Base-by-base conservation (phyloP, 148 eudicot genomes). In the Hydrangea macrophylla region DNA sequence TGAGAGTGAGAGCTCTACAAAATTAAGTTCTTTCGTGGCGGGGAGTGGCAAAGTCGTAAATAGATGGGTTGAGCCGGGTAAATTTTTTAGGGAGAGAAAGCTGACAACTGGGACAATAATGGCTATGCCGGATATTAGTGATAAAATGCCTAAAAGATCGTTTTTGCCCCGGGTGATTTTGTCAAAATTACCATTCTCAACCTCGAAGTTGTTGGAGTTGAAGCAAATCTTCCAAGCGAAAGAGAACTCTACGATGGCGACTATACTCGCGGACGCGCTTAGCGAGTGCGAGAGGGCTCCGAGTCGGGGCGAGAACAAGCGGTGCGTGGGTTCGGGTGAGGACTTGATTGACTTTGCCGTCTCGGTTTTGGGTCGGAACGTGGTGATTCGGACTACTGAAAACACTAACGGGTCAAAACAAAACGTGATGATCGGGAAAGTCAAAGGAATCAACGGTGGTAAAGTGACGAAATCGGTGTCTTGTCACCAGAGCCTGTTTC, bases 91-190 rank as follows among this genome's bases (percentile, higher is more conserved):
- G 23, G 87, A 83, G 69, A 39, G n/a, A 3, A 73, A 63, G 65
- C 35, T 83, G 25, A 77, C 66, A 23, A 76, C 65, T 27, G 87
- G 87, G 0, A 70, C 64, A 15, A 65, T 80, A 0, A 83, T 83
- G 87, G 80, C 87, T 36, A 83, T 83, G 87, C 87, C 87, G 28
- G 87, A 83, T 50, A 80, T 83, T 17, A 65, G 27, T 25, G 87
- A 83, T 40, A 83, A 83, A 56, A 83, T 83, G 87, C 87, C 87
- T 0, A 26, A 24, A 30, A 75, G 87, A 66, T 80, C 87, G 60
- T 83, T 83, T 63, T 55, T 83, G 48, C 87, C 87, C 62, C 74
- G 82, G 39, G 27, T 75, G 6, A 69, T 83, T 22, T 42, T 68
- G 58, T 20, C 80, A 0, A 83, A 80, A 72, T 54, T 83, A 18